A percentile compares a stretch with the other conserved stretches of the same genome.
Conservation (phyloP, 2,329 filamentous ascomycete species). For the Rutstroemia sp. region DNA sequence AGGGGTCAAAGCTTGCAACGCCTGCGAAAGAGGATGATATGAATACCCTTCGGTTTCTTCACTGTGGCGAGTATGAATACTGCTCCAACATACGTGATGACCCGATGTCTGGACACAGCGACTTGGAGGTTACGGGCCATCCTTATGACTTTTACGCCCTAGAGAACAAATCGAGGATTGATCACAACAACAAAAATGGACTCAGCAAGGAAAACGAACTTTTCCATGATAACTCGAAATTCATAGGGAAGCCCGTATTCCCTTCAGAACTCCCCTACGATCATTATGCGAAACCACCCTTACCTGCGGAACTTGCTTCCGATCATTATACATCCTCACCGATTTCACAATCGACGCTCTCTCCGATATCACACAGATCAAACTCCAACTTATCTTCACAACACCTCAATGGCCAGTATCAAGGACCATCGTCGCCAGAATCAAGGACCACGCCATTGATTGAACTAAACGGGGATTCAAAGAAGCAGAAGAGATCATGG, state of each 20-base stretch:
- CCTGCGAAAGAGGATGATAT: not conserved
- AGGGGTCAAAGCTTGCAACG: not conserved
- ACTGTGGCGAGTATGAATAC: not conserved
- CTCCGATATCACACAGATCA: not conserved
- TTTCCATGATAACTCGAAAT: not conserved
- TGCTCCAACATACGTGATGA: constrained; percentile 1
- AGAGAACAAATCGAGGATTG: not conserved
- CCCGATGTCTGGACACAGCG: constrained; percentile 3
- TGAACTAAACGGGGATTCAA: not conserved
- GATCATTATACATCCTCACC: not conserved
- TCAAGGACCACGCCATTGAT: not conserved
- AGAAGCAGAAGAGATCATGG: not conserved
- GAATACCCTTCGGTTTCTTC: not conserved
- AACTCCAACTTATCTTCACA: not conserved
- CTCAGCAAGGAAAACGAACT: not conserved
- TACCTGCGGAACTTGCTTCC: not conserved
- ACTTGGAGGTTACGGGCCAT: not conserved
- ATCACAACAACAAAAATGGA: not conserved
- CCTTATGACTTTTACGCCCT: constrained; percentile 1
- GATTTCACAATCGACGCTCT: not conserved
- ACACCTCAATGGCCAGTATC: not conserved
- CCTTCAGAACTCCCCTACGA: not conserved
- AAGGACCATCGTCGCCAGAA: not conserved
- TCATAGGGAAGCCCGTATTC: constrained; percentile 1
- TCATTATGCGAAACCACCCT: not conserved